Conservation (phyloP, 768 basidiomycete species). For the Pisolithus sp. region DNA sequence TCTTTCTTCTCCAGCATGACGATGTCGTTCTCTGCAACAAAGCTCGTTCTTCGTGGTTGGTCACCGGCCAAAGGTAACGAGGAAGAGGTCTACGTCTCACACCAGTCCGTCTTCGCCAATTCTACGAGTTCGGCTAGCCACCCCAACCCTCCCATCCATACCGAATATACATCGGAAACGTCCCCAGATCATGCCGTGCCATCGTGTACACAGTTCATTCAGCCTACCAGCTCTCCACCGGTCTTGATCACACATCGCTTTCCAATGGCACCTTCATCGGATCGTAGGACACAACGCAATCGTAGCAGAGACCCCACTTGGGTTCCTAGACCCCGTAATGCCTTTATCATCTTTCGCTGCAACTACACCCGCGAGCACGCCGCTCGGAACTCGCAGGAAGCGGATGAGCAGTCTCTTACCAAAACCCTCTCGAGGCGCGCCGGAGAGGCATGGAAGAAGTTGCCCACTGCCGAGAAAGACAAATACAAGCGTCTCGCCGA, state of each 20-base stretch:
- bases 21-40: constrained; percentile 5
- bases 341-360: constrained; percentile 70
- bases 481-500: constrained; percentile 50
- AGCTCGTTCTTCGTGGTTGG: constrained; percentile 19
- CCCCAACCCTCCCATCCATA: constrained; percentile 1
- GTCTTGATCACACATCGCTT: not conserved
- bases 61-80: constrained; percentile 23
- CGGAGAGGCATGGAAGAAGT: constrained; percentile 64
- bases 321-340: constrained; percentile 63
- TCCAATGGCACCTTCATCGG: constrained; percentile 30
- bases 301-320: constrained; percentile 46
- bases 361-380: constrained; percentile 48
- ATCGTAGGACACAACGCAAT: constrained; percentile 33
- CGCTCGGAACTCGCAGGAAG: constrained; percentile 27
- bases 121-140: constrained; percentile 2
- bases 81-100: constrained; percentile 21
- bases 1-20: not conserved
- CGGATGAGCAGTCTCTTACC: constrained; percentile 27
- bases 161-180: constrained; percentile 11
- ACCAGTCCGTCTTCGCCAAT: constrained; percentile 8
- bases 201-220: not conserved
- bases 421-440: constrained; percentile 73
- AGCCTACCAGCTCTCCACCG: not conserved
- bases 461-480: constrained; percentile 41
- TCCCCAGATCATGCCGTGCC: not conserved